Evolutionary conservation across 176 grass and related monocot genomes (phyloP).

Genomic region (Triticum turgidum): DNA sequence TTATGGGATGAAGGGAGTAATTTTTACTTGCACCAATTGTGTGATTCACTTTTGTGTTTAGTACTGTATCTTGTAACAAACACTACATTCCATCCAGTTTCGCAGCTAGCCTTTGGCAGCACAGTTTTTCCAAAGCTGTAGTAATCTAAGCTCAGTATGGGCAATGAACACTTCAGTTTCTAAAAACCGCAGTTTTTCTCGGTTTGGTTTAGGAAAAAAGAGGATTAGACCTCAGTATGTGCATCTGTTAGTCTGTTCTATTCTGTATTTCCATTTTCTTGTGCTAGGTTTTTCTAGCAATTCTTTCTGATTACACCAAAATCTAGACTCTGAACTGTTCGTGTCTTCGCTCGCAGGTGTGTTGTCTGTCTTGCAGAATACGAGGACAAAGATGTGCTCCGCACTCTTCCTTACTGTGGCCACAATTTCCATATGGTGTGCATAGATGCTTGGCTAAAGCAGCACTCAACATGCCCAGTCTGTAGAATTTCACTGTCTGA

Average conservation of each 20-base stretch:
- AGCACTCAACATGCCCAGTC: conserved; percentile 89
- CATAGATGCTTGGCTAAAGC: conserved; percentile 88
- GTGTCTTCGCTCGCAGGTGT: conserved; percentile 36
- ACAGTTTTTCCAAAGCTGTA: too few species aligned
- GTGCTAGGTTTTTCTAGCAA: neutral
- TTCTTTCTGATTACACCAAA: neutral
- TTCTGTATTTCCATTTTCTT: neutral
- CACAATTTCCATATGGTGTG: conserved; percentile 80
- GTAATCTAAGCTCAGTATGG: too few species aligned
- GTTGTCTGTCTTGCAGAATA: conserved; percentile 82
- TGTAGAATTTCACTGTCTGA: conserved; percentile 91
- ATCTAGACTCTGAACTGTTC: neutral
- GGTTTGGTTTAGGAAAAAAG: too few species aligned
- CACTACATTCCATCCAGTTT: neutral
- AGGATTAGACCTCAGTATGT: neutral
- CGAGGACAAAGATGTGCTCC: conserved; percentile 65
- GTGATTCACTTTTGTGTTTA: neutral
- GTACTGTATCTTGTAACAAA: neutral
- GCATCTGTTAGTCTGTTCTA: neutral
- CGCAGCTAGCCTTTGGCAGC: neutral
- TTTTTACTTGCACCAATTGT: neutral
- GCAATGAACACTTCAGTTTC: too few species aligned
- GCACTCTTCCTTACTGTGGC: conserved; percentile 68
- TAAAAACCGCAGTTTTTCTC: too few species aligned
- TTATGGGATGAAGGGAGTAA: too few species aligned